Percentiles rank a stretch among this genome's conserved stretches.
Conservation (phyloP, 2,329 filamentous ascomycete species). For the Fusarium temperatum region DNA sequence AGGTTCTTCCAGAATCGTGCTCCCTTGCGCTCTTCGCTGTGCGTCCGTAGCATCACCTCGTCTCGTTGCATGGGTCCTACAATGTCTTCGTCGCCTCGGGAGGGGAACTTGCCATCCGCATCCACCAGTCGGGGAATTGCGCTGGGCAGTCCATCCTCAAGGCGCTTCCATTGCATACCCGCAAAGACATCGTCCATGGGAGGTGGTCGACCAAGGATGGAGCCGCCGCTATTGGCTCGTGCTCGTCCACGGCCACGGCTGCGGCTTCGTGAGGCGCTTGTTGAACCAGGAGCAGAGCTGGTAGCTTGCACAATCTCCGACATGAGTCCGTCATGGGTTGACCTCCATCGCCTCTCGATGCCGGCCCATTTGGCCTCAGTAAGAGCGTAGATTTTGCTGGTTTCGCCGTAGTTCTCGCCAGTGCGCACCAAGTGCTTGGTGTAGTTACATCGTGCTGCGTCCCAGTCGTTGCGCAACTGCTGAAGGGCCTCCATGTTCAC, state of each 20-base stretch:
- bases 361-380: conserved; percentile 91
- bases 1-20: conserved; percentile 60
- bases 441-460: conserved; percentile 83
- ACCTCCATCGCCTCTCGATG: conserved; percentile 79
- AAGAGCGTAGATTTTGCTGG: conserved; percentile 85
- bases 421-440: conserved; percentile 88
- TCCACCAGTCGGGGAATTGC: conserved; percentile 76
- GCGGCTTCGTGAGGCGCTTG: conserved; percentile 48
- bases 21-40: conserved; percentile 55
- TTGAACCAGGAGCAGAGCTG: conserved; percentile 39
- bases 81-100: conserved; percentile 89
- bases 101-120: conserved; percentile 84
- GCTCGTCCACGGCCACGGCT: conserved; percentile 52
- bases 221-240: conserved; percentile 54
- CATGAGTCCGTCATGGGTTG: conserved; percentile 72
- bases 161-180: conserved; percentile 54
- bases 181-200: conserved; percentile 52
- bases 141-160: conserved; percentile 67
- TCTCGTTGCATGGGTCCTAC: conserved; percentile 87
- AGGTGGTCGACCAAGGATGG: conserved; percentile 48
- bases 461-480: conserved; percentile 81
- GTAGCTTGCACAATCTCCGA: conserved; percentile 57
- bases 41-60: conserved; percentile 59
- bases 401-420: conserved; percentile 88
- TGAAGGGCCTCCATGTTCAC: conserved; percentile 67